Conservation (phyloP, 2,329 filamentous ascomycete species). For the Acarospora socialis region DNA sequence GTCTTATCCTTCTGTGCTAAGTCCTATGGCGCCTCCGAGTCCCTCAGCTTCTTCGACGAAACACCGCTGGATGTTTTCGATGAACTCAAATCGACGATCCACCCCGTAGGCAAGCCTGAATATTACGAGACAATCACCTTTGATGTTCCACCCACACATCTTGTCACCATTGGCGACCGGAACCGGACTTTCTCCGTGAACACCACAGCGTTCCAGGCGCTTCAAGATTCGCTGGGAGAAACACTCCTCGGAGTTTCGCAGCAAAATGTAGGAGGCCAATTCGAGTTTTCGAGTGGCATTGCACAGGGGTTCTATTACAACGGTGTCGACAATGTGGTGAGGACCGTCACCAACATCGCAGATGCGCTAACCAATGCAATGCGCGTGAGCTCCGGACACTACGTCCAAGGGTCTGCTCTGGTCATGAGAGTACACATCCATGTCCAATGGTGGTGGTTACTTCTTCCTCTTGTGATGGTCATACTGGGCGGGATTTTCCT, state of each 20-base stretch:
- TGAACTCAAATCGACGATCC: no score
- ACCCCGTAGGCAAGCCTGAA: no score
- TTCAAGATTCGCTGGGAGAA: background rate
- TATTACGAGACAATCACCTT: no score
- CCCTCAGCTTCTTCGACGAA: no score
- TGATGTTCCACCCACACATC: no score
- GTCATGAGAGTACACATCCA: constrained; percentile 2
- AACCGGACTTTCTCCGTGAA: background rate
- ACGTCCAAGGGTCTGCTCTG: background rate
- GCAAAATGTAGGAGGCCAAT: no score
- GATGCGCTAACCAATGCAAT: constrained; percentile 4
- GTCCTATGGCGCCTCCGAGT: no score
- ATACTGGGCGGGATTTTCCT: constrained; percentile 1
- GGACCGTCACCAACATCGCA: constrained; percentile 1
- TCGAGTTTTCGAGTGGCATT: background rate
- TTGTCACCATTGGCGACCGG: no score
- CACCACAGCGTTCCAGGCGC: background rate
- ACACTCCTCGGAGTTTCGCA: no score
- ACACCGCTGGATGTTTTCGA: no score
- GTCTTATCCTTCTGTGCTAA: no score
- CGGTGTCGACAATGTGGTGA: background rate
- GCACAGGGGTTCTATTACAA: background rate
- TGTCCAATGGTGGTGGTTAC: constrained; percentile 3
- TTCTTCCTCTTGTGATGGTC: constrained; percentile 1
- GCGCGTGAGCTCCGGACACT: background rate